Conservation (phyloP, 2,329 filamentous ascomycete genomes). For the Shiraia bambusicola region DNA sequence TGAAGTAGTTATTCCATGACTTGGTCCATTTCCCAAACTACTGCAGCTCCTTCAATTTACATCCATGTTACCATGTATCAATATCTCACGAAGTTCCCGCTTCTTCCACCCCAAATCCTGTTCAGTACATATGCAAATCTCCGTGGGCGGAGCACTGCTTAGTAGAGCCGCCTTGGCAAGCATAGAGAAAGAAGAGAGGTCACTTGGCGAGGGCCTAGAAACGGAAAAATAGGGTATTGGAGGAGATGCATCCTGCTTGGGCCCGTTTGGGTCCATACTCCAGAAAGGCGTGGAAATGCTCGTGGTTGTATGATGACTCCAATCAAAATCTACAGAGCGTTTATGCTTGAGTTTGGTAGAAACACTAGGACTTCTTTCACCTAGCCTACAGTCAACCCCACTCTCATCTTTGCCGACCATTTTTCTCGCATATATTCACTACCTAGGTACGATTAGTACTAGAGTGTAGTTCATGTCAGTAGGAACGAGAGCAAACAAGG, state of each 20-base stretch:
- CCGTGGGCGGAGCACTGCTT: conserved; percentile 16
- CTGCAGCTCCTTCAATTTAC: conserved; percentile 12
- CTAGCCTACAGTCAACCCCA: too few relatives aligned
- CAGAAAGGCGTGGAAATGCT: too few relatives aligned
- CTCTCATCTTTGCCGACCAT: too few relatives aligned
- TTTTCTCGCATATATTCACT: too few relatives aligned
- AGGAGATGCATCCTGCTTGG: neutral
- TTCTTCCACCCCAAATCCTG: conserved; percentile 10
- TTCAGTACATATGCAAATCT: conserved; percentile 12
- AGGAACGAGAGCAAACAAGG: too few relatives aligned
- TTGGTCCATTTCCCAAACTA: conserved; percentile 7
- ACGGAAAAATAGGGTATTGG: conserved; percentile 33
- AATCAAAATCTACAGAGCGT: too few relatives aligned
- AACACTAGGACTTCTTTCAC: too few relatives aligned
- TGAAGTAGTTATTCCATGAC: conserved; percentile 3
- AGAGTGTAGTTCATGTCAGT: too few relatives aligned
- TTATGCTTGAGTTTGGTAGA: too few relatives aligned
- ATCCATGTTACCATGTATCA: conserved; percentile 19
- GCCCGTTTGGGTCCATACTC: too few relatives aligned
- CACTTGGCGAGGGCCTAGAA: conserved; percentile 13
- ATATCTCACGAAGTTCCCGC: conserved; percentile 9
- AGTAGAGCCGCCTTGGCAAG: conserved; percentile 11
- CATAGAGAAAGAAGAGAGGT: conserved; percentile 4
- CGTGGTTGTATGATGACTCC: too few relatives aligned
- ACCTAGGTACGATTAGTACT: too few relatives aligned